Conservation (phyloP, 345 rosid species). For the Lumnitzera racemosa region DNA sequence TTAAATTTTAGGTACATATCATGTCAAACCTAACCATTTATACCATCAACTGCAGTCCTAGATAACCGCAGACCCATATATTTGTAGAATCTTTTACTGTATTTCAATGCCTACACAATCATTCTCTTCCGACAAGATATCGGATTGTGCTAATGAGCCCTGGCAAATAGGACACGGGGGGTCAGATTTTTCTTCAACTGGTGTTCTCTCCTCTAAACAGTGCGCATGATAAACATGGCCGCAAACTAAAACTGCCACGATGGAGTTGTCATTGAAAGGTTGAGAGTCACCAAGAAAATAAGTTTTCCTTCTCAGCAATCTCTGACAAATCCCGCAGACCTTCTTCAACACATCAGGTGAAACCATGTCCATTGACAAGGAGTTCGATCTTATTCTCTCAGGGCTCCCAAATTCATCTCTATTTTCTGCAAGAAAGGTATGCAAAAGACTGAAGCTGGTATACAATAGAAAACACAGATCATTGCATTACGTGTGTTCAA, state of each 20-base stretch:
- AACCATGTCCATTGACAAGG: slow-evolving; percentile 19
- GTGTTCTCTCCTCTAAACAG: slow-evolving; percentile 49
- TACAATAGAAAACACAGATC: not conserved
- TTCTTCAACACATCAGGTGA: slow-evolving; percentile 29
- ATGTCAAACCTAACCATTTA: no score
- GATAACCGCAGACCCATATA: no score
- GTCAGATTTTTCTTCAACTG: slow-evolving; percentile 30
- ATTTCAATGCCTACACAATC: slow-evolving; percentile 9
- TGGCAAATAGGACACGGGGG: slow-evolving; percentile 47
- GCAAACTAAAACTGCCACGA: slow-evolving; percentile 55
- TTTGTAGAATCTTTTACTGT: no score
- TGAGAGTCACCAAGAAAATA: slow-evolving; percentile 26
- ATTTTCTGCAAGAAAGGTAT: slow-evolving; percentile 22
- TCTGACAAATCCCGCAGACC: slow-evolving; percentile 50
- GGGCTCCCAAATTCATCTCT: slow-evolving; percentile 32
- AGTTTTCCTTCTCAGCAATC: slow-evolving; percentile 38
- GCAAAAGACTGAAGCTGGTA: not conserved
- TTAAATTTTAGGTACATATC: no score
- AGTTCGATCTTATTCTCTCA: slow-evolving; percentile 37
- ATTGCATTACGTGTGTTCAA: not conserved
- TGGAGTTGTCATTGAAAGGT: slow-evolving; percentile 29
- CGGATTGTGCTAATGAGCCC: slow-evolving; percentile 15
- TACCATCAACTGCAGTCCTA: no score
- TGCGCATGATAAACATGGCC: slow-evolving; percentile 63
- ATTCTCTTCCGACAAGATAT: slow-evolving; percentile 16